Base-by-base conservation (phyloP, 1,284 basidiomycete genomes). In the Rhodotorula sp. region DNA sequence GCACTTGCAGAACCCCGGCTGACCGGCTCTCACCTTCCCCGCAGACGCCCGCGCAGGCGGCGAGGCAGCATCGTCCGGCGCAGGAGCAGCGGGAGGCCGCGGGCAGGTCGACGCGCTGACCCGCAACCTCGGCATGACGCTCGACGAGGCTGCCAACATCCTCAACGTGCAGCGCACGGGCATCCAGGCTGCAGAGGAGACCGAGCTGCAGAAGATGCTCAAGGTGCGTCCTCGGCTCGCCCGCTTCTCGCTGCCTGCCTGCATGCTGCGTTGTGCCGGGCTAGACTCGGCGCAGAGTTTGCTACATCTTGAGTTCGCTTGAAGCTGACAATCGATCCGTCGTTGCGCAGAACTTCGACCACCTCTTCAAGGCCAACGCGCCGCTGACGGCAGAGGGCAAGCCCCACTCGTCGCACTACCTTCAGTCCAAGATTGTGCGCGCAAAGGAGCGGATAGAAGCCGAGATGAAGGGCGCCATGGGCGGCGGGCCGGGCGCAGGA, bases 91-190 rank as follows among this genome's bases (percentile, higher is more conserved):
- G 14, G 50, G 62, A 16, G 86, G 86, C 34, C 86, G 87, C 27
- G 87, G 91, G 60, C 86, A 54, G 19, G 63, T 60, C 90, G 91
- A 93, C 84, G 86, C 86, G 77, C 82, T 93, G 64, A 91, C 91
- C 66, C 86, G 91, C 72, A 87, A 91, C 76, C 90, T 95, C 79
- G 88, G 90, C 58, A 97, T 99, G 95, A 94, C 93, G 34, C 80
- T 97, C 75, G 96, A 99, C 77, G 97, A 99, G 84, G 97, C 97
- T 41, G 90, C 90, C 78, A 84, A 97, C 72, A 95, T 99, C 80
- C 84, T 99, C 77, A 98, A 99, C 81, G 84, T 89, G 55, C 97
- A 95, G 83, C 74, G 73, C 27, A 64, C 34, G n/a, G 73, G 57
- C 13, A 46, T 68, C 41, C 53, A 50, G 46, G 61, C 46, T 9